Evolutionary conservation across 352 stramenopile genomes (phyloP).

Genomic region (Globisporangium polare): DNA sequence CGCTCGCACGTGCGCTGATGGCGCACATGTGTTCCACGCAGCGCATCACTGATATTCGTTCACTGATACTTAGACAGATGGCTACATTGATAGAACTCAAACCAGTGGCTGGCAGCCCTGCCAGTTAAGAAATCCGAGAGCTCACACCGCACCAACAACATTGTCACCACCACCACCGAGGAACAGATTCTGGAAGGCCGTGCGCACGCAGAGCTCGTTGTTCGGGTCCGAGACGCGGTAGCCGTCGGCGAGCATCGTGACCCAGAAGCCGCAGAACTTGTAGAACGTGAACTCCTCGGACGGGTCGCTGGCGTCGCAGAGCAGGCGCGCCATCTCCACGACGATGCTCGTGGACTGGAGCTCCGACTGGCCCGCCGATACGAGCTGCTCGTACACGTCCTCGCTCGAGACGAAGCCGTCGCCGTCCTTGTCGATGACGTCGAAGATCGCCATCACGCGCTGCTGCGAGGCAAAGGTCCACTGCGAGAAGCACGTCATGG

Average conservation of each 20-base stretch:
- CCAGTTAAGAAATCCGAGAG: too few species aligned
- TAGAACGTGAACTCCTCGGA: slow-evolving; percentile 52
- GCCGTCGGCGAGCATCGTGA: slow-evolving; percentile 45
- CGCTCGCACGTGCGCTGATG: too few species aligned
- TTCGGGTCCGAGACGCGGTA: slow-evolving; percentile 32
- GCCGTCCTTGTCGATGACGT: slow-evolving; percentile 38
- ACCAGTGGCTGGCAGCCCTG: too few species aligned
- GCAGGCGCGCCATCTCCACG: slow-evolving; percentile 33
- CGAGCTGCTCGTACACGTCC: slow-evolving; percentile 40
- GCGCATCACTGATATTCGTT: too few species aligned
- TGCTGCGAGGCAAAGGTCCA: slow-evolving; percentile 32
- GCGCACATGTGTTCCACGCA: too few species aligned
- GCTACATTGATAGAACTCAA: not conserved
- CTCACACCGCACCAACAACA: not conserved
- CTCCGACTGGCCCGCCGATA: slow-evolving; percentile 27
- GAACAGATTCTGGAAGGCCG: slow-evolving; percentile 37
- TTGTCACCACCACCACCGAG: slow-evolving; percentile 15
- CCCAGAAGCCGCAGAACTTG: slow-evolving; percentile 47
- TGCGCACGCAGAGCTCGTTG: slow-evolving; percentile 37
- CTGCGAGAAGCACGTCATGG: slow-evolving; percentile 39
- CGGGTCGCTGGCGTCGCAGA: slow-evolving; percentile 40
- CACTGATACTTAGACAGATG: not conserved
- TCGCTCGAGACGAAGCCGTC: slow-evolving; percentile 47
- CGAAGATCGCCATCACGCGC: slow-evolving; percentile 34
- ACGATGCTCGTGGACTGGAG: slow-evolving; percentile 30